Conservation (phyloP, 768 basidiomycete species). For the Coprinopsis cinerea region DNA sequence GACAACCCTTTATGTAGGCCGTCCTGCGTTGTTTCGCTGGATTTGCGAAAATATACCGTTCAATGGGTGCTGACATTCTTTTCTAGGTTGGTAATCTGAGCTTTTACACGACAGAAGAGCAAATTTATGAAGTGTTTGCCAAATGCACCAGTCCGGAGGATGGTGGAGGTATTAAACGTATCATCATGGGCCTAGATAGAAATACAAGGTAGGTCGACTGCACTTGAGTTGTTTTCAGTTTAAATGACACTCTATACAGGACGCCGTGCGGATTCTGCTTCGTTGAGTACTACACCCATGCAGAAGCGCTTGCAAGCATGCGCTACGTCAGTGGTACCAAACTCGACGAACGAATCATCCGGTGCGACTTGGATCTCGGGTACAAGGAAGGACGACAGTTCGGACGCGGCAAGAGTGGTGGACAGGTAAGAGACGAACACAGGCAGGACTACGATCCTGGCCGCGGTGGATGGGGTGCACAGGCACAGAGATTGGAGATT, state of each 20-base stretch:
- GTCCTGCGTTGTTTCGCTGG: no score
- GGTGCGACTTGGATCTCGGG: slow-evolving; percentile 95
- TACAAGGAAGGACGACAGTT: slow-evolving; percentile 97
- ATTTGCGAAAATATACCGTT: no score
- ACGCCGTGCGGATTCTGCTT: slow-evolving; percentile 96
- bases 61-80: neutral
- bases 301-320: slow-evolving; percentile 89
- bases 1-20: slow-evolving; percentile 84
- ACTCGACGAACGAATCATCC: slow-evolving; percentile 96
- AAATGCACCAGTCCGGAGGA: slow-evolving; percentile 87
- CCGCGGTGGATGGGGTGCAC: slow-evolving; percentile 91
- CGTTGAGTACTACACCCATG: slow-evolving; percentile 92
- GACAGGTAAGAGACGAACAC: slow-evolving; percentile 96
- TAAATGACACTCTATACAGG: slow-evolving; percentile 32
- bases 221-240: neutral
- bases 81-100: slow-evolving; percentile 83
- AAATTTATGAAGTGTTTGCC: slow-evolving; percentile 89
- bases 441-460: slow-evolving; percentile 96
- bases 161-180: slow-evolving; percentile 85
- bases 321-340: slow-evolving; percentile 97
- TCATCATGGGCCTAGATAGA: slow-evolving; percentile 92
- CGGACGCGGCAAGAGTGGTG: slow-evolving; percentile 94
- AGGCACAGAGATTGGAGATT: slow-evolving; percentile 66
- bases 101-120: slow-evolving; percentile 94
- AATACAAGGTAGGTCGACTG: slow-evolving; percentile 60